phyloP scores from a whole-genome alignment of 2,329 filamentous ascomycete species.

The Arthroderma uncinatum region DNA sequence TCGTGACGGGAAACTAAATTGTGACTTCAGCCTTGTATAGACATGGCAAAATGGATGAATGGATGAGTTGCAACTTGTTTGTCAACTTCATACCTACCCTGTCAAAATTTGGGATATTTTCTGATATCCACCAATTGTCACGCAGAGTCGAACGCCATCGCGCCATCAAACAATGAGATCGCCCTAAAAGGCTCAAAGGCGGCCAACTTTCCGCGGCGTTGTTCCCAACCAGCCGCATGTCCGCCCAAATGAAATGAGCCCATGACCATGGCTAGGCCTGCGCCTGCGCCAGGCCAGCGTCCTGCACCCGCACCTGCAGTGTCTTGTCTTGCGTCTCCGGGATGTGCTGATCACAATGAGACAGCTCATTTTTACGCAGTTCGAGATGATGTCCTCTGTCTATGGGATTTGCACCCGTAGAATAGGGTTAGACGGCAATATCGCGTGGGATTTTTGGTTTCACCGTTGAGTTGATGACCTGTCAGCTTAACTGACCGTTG shows the following conservation, averaged over 20 bases:
- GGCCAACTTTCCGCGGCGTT: neutral
- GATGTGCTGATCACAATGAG: neutral
- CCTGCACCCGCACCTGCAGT: neutral
- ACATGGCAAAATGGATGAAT: neutral
- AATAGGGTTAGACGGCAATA: slow-evolving; percentile 2
- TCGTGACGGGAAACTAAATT: neutral
- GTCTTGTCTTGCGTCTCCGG: neutral
- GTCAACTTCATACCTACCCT: neutral
- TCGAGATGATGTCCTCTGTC: neutral
- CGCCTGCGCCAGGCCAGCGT: neutral
- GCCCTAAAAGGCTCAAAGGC: neutral
- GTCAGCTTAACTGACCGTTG: neutral
- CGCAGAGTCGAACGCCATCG: neutral
- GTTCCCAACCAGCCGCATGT: neutral
- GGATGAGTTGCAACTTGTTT: neutral
- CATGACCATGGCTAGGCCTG: neutral
- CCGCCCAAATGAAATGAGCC: neutral
- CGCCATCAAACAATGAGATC: neutral
- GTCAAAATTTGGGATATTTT: neutral
- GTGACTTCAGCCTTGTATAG: neutral
- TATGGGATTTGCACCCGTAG: neutral
- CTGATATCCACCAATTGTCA: neutral
- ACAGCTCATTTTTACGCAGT: neutral
- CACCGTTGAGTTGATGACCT: neutral
- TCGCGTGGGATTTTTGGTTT: neutral